Evolutionary conservation across 2,329 filamentous ascomycete species (phyloP).

Genomic region (Penicillium capsulatum): DNA sequence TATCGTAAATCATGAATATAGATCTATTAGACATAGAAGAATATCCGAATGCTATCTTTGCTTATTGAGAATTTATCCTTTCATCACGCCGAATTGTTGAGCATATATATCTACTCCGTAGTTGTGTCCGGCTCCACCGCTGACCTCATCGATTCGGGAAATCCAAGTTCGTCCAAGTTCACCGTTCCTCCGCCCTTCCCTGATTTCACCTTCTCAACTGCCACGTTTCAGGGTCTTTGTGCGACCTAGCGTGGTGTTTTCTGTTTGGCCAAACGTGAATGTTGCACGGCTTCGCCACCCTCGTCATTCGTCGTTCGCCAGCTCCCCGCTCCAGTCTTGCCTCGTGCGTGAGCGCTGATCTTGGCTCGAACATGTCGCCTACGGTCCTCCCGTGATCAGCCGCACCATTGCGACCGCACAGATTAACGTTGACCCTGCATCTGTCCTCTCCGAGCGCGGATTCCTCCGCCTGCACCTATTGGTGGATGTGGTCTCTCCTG

Average conservation of each 20-base stretch:
- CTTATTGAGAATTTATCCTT: too few relatives aligned
- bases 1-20: too few relatives aligned
- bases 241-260: neutral
- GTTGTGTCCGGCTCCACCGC: too few relatives aligned
- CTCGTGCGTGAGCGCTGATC: constrained; percentile 8
- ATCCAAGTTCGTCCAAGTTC: neutral
- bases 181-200: neutral
- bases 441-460: neutral
- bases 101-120: too few relatives aligned
- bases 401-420: constrained; percentile 5
- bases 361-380: constrained; percentile 11
- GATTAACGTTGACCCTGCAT: neutral
- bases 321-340: constrained; percentile 10
- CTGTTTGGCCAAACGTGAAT: constrained; percentile 5
- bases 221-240: neutral
- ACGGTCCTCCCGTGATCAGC: constrained; percentile 4
- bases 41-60: too few relatives aligned
- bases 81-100: too few relatives aligned
- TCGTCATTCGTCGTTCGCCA: constrained; percentile 16
- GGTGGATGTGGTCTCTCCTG: constrained; percentile 1
- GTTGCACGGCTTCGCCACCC: constrained; percentile 21
- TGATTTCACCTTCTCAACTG: neutral
- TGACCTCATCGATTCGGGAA: constrained; percentile 16
- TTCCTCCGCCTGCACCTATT: constrained; percentile 2
- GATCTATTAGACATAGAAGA: too few relatives aligned